These are phyloP conservation scores for Stenogyne calaminthoides DNA, from an alignment of 305 asterid genomes.

Conservation along the genomic window DNA sequence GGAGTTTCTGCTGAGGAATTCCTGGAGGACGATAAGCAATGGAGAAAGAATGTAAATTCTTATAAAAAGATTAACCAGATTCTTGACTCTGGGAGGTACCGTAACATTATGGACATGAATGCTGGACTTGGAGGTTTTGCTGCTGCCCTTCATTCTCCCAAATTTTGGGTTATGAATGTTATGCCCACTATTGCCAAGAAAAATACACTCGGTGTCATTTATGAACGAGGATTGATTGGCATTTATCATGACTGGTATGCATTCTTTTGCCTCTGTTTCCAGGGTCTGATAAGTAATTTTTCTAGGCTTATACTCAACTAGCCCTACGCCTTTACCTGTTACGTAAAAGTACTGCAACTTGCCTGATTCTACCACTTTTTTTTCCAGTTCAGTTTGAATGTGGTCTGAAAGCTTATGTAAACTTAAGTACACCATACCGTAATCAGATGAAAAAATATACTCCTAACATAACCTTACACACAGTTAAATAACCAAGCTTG, in stretches of 20 bases:
- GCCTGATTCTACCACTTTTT: neutral
- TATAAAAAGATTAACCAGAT: conserved; percentile 75
- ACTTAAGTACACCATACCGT: conserved; percentile 1
- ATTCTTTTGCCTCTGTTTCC: conserved; percentile 17
- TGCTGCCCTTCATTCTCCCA: conserved; percentile 80
- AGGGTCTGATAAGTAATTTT: neutral
- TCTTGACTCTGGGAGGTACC: conserved; percentile 90
- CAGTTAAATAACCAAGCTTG: conserved; percentile 6
- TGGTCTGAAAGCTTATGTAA: neutral
- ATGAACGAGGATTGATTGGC: conserved; percentile 86
- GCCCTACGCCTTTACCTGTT: neutral
- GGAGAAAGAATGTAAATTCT: conserved; percentile 87
- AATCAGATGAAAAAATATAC: neutral
- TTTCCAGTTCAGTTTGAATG: neutral
- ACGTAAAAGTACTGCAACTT: neutral
- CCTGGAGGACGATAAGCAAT: conserved; percentile 70
- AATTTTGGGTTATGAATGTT: conserved; percentile 95
- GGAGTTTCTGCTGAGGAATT: conserved; percentile 71
- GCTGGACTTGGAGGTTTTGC: conserved; percentile 94
- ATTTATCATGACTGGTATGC: conserved; percentile 88
- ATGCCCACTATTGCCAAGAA: conserved; percentile 83
- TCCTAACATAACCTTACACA: neutral
- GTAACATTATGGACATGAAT: conserved; percentile 98
- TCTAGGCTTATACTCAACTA: neutral
- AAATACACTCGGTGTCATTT: conserved; percentile 77